A percentile compares a stretch with the other conserved stretches of the same genome.
phyloP scores from a whole-genome alignment of 2,329 filamentous ascomycete species.

The Alternaria alternata region DNA sequence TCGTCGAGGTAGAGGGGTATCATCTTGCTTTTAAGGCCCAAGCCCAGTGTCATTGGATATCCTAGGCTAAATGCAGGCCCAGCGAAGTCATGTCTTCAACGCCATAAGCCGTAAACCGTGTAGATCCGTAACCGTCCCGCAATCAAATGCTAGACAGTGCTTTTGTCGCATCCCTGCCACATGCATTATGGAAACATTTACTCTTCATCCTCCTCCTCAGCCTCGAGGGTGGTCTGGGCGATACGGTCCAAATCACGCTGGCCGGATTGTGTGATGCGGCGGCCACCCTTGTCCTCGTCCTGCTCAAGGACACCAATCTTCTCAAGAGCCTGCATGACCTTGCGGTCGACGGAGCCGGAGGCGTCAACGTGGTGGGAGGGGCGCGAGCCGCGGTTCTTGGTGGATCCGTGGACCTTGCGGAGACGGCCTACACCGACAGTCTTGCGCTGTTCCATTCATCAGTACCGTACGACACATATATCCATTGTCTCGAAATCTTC shows the following conservation, averaged over 20 bases:
- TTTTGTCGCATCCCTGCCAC: slow-evolving; percentile 14
- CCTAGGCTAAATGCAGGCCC: slow-evolving; percentile 44
- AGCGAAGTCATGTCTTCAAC: slow-evolving; percentile 44
- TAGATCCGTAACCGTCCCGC: slow-evolving; percentile 38
- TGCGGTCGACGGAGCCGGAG: slow-evolving; percentile 94
- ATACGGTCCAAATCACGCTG: slow-evolving; percentile 97
- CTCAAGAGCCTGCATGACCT: slow-evolving; percentile 96
- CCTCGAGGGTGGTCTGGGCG: slow-evolving; percentile 61
- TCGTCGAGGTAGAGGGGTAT: slow-evolving; percentile 28
- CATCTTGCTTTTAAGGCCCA: slow-evolving; percentile 43
- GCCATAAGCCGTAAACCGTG: slow-evolving; percentile 49
- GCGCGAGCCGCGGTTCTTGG: slow-evolving; percentile 94
- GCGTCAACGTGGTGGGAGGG: slow-evolving; percentile 96
- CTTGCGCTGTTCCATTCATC: slow-evolving; percentile 70
- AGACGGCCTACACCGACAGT: slow-evolving; percentile 98
- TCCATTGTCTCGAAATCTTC: not conserved
- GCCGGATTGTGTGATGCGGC: slow-evolving; percentile 96
- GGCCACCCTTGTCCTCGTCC: slow-evolving; percentile 98
- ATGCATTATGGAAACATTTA: slow-evolving; percentile 31
- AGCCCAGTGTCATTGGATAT: slow-evolving; percentile 45
- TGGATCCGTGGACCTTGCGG: slow-evolving; percentile 87
- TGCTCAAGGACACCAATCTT: slow-evolving; percentile 99
- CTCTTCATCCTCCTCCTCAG: slow-evolving; percentile 57
- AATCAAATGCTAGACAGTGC: slow-evolving; percentile 37
- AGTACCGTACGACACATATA: not conserved